phyloP scores from a whole-genome alignment of 495 filamentous ascomycete species.

The Aspergillus indologenus region DNA sequence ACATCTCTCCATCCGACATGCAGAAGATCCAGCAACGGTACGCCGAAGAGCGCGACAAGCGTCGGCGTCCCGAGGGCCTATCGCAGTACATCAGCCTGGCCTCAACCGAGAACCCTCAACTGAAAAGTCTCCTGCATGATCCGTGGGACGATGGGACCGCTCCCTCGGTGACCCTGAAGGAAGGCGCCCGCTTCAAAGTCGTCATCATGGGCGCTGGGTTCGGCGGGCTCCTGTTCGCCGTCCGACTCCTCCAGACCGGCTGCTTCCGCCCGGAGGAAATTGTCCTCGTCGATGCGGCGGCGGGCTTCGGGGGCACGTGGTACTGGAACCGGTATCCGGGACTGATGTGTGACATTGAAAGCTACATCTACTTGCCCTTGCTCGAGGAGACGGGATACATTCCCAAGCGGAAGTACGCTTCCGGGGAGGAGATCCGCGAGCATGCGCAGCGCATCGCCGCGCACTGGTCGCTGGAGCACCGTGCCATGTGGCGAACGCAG shows the following conservation, averaged over 20 bases:
- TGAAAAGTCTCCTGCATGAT: too few relatives aligned
- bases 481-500: too few relatives aligned
- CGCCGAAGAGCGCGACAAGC: too few relatives aligned
- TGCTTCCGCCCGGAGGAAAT: neutral
- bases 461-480: slow-evolving; percentile 39
- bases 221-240: neutral
- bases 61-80: too few relatives aligned
- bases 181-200: too few relatives aligned
- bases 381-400: slow-evolving; percentile 59
- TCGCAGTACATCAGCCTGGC: too few relatives aligned
- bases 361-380: slow-evolving; percentile 44
- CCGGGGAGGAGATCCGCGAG: slow-evolving; percentile 23
- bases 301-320: slow-evolving; percentile 52
- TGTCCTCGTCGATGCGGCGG: slow-evolving; percentile 45
- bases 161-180: too few relatives aligned
- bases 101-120: too few relatives aligned
- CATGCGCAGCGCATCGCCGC: slow-evolving; percentile 26
- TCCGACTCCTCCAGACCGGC: neutral
- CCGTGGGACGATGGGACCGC: too few relatives aligned
- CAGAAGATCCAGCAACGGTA: too few relatives aligned
- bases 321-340: slow-evolving; percentile 43
- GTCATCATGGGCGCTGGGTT: slow-evolving; percentile 5
- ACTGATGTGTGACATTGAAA: slow-evolving; percentile 29
- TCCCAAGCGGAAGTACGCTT: slow-evolving; percentile 37
- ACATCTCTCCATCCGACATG: too few relatives aligned